Base-by-base conservation (phyloP, 2,329 filamentous ascomycete genomes). In the Ascochyta lentis region DNA sequence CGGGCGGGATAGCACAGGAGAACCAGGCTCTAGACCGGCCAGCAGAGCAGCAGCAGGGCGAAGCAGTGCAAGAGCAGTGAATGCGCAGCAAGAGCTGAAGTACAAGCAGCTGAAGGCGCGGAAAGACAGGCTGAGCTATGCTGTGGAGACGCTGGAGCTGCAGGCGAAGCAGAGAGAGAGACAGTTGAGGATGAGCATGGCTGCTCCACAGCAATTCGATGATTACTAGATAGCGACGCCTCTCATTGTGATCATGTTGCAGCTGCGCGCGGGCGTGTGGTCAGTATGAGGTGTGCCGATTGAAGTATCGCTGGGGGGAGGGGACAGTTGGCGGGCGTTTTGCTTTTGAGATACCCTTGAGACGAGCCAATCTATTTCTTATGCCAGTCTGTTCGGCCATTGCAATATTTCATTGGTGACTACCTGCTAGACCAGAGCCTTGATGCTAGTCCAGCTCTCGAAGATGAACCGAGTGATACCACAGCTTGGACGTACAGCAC, bases 111-210 rank as follows among this genome's bases (percentile, higher is more conserved):
- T 95, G 53, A 81, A 86, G 54, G 90, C 92, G 80, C 89, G 92
- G 77, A 94, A 91, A 76, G 92, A 96, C 76, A 86, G 91, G 45
- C 78, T 96, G 65, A 88, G 90, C 72, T 96, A 96, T 79, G 89
- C 91, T 26, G 91, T 96, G 16, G 91, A 95, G 72, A 84, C 92
- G 58, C 76, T 97, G 62, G 91, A 95, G 79, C 72, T 96, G 67
- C 91, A 96, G 78, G 89, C 91, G n/a, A 83, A 87, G 65, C 92
- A 96, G 77, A 78, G 84, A 71, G 84, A 90, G 75, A 82, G 88
- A 64, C 87, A 90, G 70, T 74, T 91, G 77, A 83, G 88, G 72
- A 90, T 88, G 84, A 90, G 87, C 72, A 88, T 90, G 84, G 87
- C 86, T 59, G 81, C 82, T 35, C 76, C 75, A 34, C 74, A 77